Base-by-base conservation (phyloP, 306 rosid genomes). In the Myrica gale region DNA sequence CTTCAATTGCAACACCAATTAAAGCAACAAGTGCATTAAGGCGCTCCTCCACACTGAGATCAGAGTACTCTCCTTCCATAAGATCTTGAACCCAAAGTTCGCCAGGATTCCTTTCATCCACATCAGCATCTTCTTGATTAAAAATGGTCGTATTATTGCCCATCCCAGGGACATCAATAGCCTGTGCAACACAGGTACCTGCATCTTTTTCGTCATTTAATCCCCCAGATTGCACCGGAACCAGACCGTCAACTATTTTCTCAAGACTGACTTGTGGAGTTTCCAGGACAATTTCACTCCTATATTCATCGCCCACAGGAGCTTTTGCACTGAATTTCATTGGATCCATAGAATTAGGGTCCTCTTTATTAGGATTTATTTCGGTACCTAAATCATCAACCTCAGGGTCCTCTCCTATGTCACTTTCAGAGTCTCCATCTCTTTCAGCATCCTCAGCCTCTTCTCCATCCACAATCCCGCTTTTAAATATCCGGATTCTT, bases 71-170 rank as follows among this genome's bases (percentile, higher is more conserved):
- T 73, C 93, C 95, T 81, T 86, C 97, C 23, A 26, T 73, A 71
- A 92, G 93, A 76, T 91, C 97, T 42, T 83, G 90, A 68, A 88
- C 89, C 97, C 97, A 92, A 79, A 90, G 82, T 78, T 89, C 95
- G 71, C 85, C 91, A 15, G 55, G 74, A 67, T 80, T 82, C 75
- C 72, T 87, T 84, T 86, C 95, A 85, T 91, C 91, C 63, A 88
- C 76, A 77, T 78, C 74, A 67, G 82, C 48, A 45, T 80, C 89
- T 82, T 85, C 84, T 39, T 79, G 32, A 77, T 78, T 71, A 78
- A 68, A 73, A 73, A 55, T 78, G 71, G 72, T 53, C 37, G 43
- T 66, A 53, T 21, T 78, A 66, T 72, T 82, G 78, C 81, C 43
- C 62, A 76, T 73, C 67, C 61, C 76, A 69, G 81, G 48, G 70